phyloP scores from a whole-genome alignment of 495 filamentous ascomycete species.

The Annulohypoxylon maeteangense region DNA sequence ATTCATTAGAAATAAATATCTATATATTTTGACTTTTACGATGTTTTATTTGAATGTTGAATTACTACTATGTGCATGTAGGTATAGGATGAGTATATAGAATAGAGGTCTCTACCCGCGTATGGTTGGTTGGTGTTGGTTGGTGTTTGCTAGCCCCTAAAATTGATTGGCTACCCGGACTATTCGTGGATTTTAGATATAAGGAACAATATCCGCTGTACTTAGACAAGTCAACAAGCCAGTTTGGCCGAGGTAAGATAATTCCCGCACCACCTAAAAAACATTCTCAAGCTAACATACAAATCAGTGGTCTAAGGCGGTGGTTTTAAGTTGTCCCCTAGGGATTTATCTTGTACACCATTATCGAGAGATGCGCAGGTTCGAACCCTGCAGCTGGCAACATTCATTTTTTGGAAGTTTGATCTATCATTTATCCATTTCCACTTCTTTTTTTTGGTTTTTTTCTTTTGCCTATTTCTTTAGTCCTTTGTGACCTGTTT shows the following conservation, averaged over 20 bases:
- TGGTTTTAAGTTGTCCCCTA: slow-evolving; percentile 34
- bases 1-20: not conserved
- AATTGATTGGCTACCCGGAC: not conserved
- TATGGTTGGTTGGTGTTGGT: not conserved
- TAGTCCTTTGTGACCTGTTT: not conserved
- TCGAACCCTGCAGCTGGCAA: slow-evolving; percentile 45
- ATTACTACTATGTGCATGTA: too few relatives aligned
- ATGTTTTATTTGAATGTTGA: not conserved
- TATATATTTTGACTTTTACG: not conserved
- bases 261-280: not conserved
- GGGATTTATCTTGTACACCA: slow-evolving; percentile 36
- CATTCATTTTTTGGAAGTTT: not conserved
- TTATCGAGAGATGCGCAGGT: slow-evolving; percentile 46
- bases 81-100: too few relatives aligned
- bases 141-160: not conserved
- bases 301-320: slow-evolving; percentile 39
- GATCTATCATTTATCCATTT: not conserved
- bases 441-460: not conserved
- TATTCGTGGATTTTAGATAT: not conserved
- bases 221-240: slow-evolving; percentile 6
- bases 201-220: not conserved
- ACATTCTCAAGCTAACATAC: slow-evolving; percentile 12
- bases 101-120: too few relatives aligned
- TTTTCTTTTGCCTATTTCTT: not conserved
- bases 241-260: slow-evolving; percentile 39